Percentiles rank a stretch among this genome's conserved stretches.
These are phyloP conservation scores for Vinca minor DNA, from an alignment of 257 asterid species.

Conservation along the genomic window DNA sequence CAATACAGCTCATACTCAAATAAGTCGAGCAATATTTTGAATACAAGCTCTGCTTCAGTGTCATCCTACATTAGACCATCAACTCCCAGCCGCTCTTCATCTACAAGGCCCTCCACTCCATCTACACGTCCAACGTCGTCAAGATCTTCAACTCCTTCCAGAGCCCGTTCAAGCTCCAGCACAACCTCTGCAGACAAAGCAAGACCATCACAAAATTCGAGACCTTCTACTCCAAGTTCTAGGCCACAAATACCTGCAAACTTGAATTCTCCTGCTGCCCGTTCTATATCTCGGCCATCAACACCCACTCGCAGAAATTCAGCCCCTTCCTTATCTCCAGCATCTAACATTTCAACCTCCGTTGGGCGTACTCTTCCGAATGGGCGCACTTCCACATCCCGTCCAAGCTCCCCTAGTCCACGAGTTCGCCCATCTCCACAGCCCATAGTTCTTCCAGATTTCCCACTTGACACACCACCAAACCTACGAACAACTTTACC, in stretches of 20 bases:
- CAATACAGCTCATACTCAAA: slow-evolving; percentile 63
- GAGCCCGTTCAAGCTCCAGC: slow-evolving; percentile 45
- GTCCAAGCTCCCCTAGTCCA: slow-evolving; percentile 94
- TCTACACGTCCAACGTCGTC: slow-evolving; percentile 57
- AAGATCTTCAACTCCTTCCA: slow-evolving; percentile 87
- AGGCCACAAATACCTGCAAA: slow-evolving; percentile 64
- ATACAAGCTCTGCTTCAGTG: slow-evolving; percentile 93
- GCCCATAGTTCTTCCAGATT: slow-evolving; percentile 69
- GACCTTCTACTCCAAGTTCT: slow-evolving; percentile 97
- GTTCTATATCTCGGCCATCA: slow-evolving; percentile 79
- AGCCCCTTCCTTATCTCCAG: slow-evolving; percentile 49
- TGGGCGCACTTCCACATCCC: slow-evolving; percentile 66
- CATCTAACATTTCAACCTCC: slow-evolving; percentile 51
- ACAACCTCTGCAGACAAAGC: slow-evolving; percentile 51
- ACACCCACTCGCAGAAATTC: slow-evolving; percentile 84
- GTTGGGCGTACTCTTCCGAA: slow-evolving; percentile 47
- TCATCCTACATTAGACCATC: slow-evolving; percentile 93
- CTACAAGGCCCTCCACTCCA: slow-evolving; percentile 78
- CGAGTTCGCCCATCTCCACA: slow-evolving; percentile 63
- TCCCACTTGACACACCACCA: slow-evolving; percentile 88
- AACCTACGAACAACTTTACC: slow-evolving; percentile 88
- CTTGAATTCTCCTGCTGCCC: slow-evolving; percentile 41
- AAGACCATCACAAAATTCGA: slow-evolving; percentile 68
- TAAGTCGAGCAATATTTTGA: slow-evolving; percentile 60
- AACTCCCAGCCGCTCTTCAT: slow-evolving; percentile 77